A percentile compares a stretch with the other conserved stretches of the same genome.
phyloP scores from a whole-genome alignment of 805 yeast genomes.

The Wickerhamiella siamensis region DNA sequence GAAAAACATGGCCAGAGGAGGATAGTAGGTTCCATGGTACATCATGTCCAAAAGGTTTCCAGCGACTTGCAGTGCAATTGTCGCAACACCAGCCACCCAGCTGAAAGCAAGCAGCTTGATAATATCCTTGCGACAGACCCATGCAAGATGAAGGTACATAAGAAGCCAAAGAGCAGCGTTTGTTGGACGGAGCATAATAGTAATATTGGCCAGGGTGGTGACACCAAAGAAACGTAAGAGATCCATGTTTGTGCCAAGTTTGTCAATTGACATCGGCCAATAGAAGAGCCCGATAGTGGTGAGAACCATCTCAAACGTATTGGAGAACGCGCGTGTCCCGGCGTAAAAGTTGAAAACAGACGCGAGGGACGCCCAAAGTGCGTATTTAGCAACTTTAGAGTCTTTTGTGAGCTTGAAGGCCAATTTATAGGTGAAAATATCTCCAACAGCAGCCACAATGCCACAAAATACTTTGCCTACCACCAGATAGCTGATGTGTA shows the following conservation, averaged over 20 bases:
- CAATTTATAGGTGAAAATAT: slow-evolving; percentile 41
- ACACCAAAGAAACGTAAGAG: slow-evolving; percentile 17
- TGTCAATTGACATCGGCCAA: slow-evolving; percentile 46
- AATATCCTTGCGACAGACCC: background rate
- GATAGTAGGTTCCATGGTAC: background rate
- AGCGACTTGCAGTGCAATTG: background rate
- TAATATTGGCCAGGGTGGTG: slow-evolving; percentile 39
- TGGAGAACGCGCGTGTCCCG: slow-evolving; percentile 72
- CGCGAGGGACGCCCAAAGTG: slow-evolving; percentile 37
- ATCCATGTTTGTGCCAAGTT: slow-evolving; percentile 10
- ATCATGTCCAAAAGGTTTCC: background rate
- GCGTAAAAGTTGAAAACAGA: slow-evolving; percentile 76
- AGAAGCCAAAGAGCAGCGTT: slow-evolving; percentile 63
- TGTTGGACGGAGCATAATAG: slow-evolving; percentile 74
- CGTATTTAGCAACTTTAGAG: slow-evolving; percentile 14
- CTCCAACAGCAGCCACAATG: slow-evolving; percentile 56
- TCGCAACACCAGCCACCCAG: background rate
- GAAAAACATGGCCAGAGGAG: slow-evolving; percentile 5
- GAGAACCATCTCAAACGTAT: slow-evolving; percentile 61
- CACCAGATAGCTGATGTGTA: slow-evolving; percentile 24
- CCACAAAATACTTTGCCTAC: slow-evolving; percentile 61
- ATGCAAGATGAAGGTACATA: slow-evolving; percentile 32
- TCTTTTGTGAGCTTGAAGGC: slow-evolving; percentile 24
- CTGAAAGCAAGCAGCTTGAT: background rate
- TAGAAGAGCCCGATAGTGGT: slow-evolving; percentile 50